phyloP scores from a whole-genome alignment of 768 basidiomycete species.

The Termitomyces sp. region DNA sequence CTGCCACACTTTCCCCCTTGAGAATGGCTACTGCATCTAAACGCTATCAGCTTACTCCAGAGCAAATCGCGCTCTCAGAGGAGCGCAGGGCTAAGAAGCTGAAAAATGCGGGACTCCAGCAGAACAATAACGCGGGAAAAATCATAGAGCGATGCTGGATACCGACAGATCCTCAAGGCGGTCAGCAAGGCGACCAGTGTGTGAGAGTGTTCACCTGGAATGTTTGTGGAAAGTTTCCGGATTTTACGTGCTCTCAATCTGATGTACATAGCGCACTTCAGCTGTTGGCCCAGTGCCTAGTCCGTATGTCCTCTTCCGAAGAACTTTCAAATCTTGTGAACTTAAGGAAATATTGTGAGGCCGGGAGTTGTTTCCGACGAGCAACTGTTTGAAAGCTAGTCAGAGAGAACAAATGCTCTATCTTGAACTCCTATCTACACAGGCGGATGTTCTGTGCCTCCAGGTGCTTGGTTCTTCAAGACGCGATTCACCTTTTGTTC shows the following conservation, averaged over 20 bases:
- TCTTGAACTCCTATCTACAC: conserved; percentile 63
- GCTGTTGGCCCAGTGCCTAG: conserved; percentile 74
- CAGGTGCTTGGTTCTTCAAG: conserved; percentile 44
- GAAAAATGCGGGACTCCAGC: conserved; percentile 4
- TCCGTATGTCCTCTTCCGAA: conserved; percentile 49
- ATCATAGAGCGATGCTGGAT: conserved; percentile 38
- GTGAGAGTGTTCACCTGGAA: conserved; percentile 79
- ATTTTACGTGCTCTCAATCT: conserved; percentile 4
- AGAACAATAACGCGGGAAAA: conserved; percentile 14
- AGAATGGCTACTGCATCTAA: conserved; percentile 8
- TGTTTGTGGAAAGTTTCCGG: conserved; percentile 42
- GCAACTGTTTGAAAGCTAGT: conserved; percentile 72
- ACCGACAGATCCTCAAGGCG: conserved; percentile 17
- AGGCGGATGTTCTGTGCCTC: conserved; percentile 81
- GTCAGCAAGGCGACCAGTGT: conserved; percentile 19
- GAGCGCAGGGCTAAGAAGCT: conserved; percentile 40
- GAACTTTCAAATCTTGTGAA: neutral
- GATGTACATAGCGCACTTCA: conserved; percentile 21
- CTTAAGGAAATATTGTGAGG: conserved; percentile 35
- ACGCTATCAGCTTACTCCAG: conserved; percentile 33
- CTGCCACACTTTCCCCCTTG: conserved; percentile 1
- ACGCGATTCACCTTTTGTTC: neutral
- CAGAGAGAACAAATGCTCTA: conserved; percentile 74
- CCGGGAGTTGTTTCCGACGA: conserved; percentile 77
- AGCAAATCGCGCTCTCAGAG: conserved; percentile 51